A percentile compares a stretch with the other conserved stretches of the same genome.
phyloP scores from a whole-genome alignment of 441 rosid genomes.

The Lepidium campestre region DNA sequence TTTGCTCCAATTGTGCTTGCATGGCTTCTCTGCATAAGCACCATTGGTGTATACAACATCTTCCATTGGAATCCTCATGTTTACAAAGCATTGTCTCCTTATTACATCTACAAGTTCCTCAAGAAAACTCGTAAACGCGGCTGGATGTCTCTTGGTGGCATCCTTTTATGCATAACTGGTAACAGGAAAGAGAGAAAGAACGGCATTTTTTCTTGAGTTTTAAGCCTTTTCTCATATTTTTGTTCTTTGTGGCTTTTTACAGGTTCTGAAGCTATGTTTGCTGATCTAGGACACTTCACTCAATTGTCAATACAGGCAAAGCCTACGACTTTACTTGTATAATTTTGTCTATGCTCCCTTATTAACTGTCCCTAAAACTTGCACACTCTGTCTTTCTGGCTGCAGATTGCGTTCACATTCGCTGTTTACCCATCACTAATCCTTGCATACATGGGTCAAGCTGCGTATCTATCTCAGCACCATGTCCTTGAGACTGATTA shows the following conservation, averaged over 20 bases:
- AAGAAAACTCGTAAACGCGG: constrained; percentile 66
- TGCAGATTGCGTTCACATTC: constrained; percentile 74
- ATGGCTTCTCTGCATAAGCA: constrained; percentile 77
- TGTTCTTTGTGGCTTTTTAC: not conserved
- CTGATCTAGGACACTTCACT: constrained; percentile 89
- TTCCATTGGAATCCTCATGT: constrained; percentile 64
- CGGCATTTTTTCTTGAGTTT: not conserved
- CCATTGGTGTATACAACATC: constrained; percentile 67
- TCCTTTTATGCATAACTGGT: constrained; percentile 74
- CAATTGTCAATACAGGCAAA: constrained; percentile 76
- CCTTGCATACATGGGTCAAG: constrained; percentile 95
- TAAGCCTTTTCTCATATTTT: not conserved
- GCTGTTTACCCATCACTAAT: constrained; percentile 81
- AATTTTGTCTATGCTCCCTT: not conserved
- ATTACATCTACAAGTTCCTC: constrained; percentile 70
- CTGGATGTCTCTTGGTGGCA: constrained; percentile 87
- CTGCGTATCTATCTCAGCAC: constrained; percentile 80
- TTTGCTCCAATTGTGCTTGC: constrained; percentile 66
- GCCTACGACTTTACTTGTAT: not conserved
- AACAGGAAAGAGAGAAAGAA: not conserved
- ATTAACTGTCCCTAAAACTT: not conserved
- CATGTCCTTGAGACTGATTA: constrained; percentile 51
- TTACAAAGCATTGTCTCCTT: constrained; percentile 74
- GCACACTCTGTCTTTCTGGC: not conserved
- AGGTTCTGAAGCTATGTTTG: constrained; percentile 97